Conservation (phyloP, 352 stramenopile species). For the Plasmopara muralis region DNA sequence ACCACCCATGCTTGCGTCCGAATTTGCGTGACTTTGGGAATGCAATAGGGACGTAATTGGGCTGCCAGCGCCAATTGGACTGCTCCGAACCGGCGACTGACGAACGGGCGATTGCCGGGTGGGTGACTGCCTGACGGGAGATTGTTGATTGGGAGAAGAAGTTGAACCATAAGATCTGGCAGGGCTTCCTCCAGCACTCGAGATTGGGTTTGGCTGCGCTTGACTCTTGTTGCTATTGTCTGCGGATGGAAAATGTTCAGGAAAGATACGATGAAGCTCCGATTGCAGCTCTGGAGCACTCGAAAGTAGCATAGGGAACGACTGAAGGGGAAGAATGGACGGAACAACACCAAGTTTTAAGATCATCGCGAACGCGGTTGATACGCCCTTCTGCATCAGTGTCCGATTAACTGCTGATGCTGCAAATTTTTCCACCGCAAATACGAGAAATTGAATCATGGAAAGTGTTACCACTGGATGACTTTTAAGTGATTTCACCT, state of each 20-base stretch:
- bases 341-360: slow-evolving; percentile 69
- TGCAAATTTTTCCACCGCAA: slow-evolving; percentile 82
- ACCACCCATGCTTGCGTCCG: slow-evolving; percentile 47
- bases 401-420: slow-evolving; percentile 61
- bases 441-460: slow-evolving; percentile 84
- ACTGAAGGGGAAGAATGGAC: slow-evolving; percentile 63
- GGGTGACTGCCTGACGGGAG: slow-evolving; percentile 31
- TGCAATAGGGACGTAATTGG: slow-evolving; percentile 49
- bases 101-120: slow-evolving; percentile 36
- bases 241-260: slow-evolving; percentile 67
- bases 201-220: slow-evolving; percentile 26
- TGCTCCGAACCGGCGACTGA: slow-evolving; percentile 46
- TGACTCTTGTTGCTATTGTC: slow-evolving; percentile 35
- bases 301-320: slow-evolving; percentile 64
- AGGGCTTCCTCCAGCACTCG: slow-evolving; percentile 33
- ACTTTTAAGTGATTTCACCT: slow-evolving; percentile 84
- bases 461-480: slow-evolving; percentile 74
- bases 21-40: slow-evolving; percentile 61
- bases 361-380: slow-evolving; percentile 63
- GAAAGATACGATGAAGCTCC: slow-evolving; percentile 75
- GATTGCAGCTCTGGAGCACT: slow-evolving; percentile 62
- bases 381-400: slow-evolving; percentile 80
- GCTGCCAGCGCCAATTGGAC: slow-evolving; percentile 40
- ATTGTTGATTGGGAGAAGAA: slow-evolving; percentile 36
- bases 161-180: slow-evolving; percentile 32